These are phyloP conservation scores for Fusarium lateritium DNA, from an alignment of 2,329 filamentous ascomycete genomes.

Conservation along the genomic window DNA sequence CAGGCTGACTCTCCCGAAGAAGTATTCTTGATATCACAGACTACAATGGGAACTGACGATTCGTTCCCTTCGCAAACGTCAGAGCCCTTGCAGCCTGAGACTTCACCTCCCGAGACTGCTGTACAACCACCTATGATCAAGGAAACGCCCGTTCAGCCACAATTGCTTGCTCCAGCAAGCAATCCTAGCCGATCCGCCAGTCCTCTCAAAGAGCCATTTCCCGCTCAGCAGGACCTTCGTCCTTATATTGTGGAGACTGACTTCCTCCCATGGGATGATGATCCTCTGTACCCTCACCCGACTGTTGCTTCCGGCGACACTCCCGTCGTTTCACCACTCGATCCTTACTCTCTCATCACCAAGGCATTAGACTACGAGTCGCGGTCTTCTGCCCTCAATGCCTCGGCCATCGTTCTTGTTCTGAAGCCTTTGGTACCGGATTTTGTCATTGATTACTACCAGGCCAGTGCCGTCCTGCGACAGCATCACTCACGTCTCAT, in stretches of 20 bases:
- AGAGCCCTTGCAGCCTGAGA: constrained; percentile 48
- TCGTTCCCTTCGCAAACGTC: constrained; percentile 52
- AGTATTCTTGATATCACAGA: constrained; percentile 63
- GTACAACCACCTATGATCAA: constrained; percentile 11
- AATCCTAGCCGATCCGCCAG: constrained; percentile 41
- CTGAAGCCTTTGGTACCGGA: constrained; percentile 70
- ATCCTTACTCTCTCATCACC: constrained; percentile 68
- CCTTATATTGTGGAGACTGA: constrained; percentile 68
- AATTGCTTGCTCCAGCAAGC: constrained; percentile 35
- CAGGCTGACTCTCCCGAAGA: constrained; percentile 56
- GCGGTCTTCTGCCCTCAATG: constrained; percentile 69
- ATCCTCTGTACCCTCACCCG: constrained; percentile 69
- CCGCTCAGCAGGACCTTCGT: constrained; percentile 57
- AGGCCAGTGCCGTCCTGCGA: constrained; percentile 69
- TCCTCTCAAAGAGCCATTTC: constrained; percentile 46
- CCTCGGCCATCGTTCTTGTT: constrained; percentile 73
- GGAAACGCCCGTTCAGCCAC: constrained; percentile 19
- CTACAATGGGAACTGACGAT: constrained; percentile 58
- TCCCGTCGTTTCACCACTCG: constrained; percentile 58
- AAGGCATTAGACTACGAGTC: constrained; percentile 71
- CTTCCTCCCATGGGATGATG: constrained; percentile 71
- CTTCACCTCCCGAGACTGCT: constrained; percentile 24
- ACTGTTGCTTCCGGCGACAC: constrained; percentile 29
- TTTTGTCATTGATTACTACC: constrained; percentile 68
- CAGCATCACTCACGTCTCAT: constrained; percentile 74